Conservation (phyloP, 306 rosid genomes). For the Canavalia ensiformis region DNA sequence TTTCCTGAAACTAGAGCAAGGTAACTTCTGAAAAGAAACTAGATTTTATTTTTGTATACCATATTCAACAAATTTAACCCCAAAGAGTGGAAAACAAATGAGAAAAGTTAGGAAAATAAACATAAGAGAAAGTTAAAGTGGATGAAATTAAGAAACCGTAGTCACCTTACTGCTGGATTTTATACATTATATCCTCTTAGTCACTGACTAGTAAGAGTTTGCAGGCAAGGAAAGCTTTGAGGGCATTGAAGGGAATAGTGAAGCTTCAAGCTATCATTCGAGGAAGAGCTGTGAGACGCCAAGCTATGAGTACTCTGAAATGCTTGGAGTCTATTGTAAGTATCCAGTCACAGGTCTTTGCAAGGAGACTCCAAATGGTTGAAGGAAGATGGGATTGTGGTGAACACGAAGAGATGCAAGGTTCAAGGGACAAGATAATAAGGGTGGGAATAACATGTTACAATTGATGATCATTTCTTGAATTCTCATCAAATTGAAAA, state of each 20-base stretch:
- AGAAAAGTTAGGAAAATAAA: not conserved
- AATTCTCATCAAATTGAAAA: constrained; percentile 15
- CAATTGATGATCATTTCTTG: constrained; percentile 23
- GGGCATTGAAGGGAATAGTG: constrained; percentile 96
- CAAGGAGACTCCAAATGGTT: constrained; percentile 65
- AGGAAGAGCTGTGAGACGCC: constrained; percentile 90
- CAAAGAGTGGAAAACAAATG: not conserved
- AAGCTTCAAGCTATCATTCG: constrained; percentile 94
- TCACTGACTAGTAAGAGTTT: constrained; percentile 41
- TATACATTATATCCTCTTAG: not conserved
- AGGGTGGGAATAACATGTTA: constrained; percentile 54
- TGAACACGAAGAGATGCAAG: constrained; percentile 57
- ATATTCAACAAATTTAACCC: not conserved
- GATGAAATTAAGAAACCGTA: constrained; percentile 22
- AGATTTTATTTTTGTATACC: not conserved
- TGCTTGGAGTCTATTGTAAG: constrained; percentile 89
- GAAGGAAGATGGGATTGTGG: constrained; percentile 54
- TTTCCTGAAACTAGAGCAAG: not conserved
- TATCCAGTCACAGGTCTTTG: constrained; percentile 77
- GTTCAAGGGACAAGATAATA: constrained; percentile 67
- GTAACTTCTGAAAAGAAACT: not conserved
- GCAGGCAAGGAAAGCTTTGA: constrained; percentile 91
- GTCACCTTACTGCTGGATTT: constrained; percentile 15
- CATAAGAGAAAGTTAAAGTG: not conserved
- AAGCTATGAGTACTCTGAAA: constrained; percentile 82